A percentile compares a stretch with the other conserved stretches of the same genome.
Evolutionary conservation across 2,329 filamentous ascomycete species (phyloP).

Genomic region (Cryphonectria japonica): DNA sequence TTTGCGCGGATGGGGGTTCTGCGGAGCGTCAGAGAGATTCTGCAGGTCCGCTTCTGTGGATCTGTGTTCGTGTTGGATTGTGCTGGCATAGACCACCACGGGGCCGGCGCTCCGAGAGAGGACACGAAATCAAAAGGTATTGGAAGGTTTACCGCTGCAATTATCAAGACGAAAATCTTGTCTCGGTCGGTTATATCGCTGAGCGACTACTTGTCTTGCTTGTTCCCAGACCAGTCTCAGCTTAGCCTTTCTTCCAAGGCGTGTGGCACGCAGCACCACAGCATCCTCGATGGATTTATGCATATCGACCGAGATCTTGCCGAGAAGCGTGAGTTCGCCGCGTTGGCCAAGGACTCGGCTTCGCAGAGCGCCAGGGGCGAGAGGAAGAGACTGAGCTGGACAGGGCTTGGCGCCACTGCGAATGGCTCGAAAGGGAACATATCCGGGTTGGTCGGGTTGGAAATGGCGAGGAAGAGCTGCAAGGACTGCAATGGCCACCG

Average conservation of each 20-base stretch:
- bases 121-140: neutral
- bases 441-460: slow-evolving; percentile 41
- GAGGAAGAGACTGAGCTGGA: slow-evolving; percentile 46
- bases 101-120: neutral
- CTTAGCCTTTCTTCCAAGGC: slow-evolving; percentile 28
- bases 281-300: slow-evolving; percentile 41
- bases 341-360: slow-evolving; percentile 41
- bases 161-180: neutral
- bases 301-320: slow-evolving; percentile 45
- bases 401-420: slow-evolving; percentile 42
- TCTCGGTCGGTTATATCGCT: slow-evolving; percentile 33
- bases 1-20: slow-evolving; percentile 45
- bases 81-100: neutral
- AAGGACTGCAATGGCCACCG: slow-evolving; percentile 39
- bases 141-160: neutral
- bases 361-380: slow-evolving; percentile 31
- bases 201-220: slow-evolving; percentile 42
- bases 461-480: slow-evolving; percentile 41
- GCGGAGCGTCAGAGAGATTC: slow-evolving; percentile 40
- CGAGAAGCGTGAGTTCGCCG: slow-evolving; percentile 47
- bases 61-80: slow-evolving; percentile 43
- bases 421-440: slow-evolving; percentile 37
- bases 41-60: slow-evolving; percentile 45
- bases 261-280: slow-evolving; percentile 22
- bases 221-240: slow-evolving; percentile 40